Evolutionary conservation across 1,139 yeast species (phyloP).

Genomic region (Saccharomyces pastorianus): DNA sequence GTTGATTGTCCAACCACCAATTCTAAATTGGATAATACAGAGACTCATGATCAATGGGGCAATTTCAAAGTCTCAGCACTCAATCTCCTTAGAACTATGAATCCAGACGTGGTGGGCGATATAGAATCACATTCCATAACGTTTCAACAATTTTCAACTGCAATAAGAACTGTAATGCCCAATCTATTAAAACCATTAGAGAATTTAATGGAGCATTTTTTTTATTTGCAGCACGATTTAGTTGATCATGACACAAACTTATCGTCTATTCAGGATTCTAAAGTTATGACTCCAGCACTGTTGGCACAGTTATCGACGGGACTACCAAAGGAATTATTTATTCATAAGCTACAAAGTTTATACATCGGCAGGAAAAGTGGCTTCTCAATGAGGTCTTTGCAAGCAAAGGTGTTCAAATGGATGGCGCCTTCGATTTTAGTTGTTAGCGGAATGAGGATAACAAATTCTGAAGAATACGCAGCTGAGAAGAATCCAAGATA

Average conservation of each 20-base stretch:
- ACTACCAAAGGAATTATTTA: constrained; percentile 31
- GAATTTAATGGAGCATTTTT: constrained; percentile 35
- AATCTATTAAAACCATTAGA: constrained; percentile 36
- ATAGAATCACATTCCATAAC: constrained; percentile 26
- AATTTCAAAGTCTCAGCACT: constrained; percentile 26
- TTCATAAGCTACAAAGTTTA: constrained; percentile 47
- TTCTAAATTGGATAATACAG: constrained; percentile 13
- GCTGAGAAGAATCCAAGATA: constrained; percentile 40
- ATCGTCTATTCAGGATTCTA: constrained; percentile 14
- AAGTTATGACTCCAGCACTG: constrained; percentile 28
- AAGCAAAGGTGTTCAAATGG: constrained; percentile 82
- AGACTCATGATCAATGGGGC: constrained; percentile 16
- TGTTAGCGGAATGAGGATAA: constrained; percentile 54
- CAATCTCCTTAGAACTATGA: constrained; percentile 43
- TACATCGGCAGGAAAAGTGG: constrained; percentile 74
- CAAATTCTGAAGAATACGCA: constrained; percentile 33
- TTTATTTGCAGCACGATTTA: constrained; percentile 20
- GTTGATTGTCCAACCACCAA: constrained; percentile 29
- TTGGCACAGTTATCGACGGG: constrained; percentile 31
- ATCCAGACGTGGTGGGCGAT: constrained; percentile 29
- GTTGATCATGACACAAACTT: constrained; percentile 6
- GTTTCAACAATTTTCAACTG: constrained; percentile 33
- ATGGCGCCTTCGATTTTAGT: constrained; percentile 73
- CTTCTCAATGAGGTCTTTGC: constrained; percentile 79
- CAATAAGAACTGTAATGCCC: constrained; percentile 33